Evolutionary conservation across 2,329 filamentous ascomycete species (phyloP).

Genomic region (Colletotrichum liriopes): DNA sequence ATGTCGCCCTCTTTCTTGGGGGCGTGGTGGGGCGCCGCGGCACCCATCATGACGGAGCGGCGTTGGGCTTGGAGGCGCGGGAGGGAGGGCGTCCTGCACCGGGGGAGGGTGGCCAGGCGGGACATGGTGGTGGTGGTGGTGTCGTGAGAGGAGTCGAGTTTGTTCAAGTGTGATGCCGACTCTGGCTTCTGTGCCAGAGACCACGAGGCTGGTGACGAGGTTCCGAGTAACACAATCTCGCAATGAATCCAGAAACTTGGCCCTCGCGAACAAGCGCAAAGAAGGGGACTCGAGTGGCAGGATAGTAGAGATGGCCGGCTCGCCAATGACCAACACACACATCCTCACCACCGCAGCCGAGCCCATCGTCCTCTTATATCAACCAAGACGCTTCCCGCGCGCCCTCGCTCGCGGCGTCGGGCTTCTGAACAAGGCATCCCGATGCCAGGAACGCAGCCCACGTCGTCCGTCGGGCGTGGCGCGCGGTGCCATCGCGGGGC

Average conservation of each 20-base stretch:
- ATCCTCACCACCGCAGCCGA: neutral
- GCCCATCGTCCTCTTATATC: constrained; percentile 3
- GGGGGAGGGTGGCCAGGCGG: neutral
- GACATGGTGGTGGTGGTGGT: constrained; percentile 4
- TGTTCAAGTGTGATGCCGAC: neutral
- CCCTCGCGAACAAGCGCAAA: neutral
- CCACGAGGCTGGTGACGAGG: neutral
- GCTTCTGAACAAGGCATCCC: constrained; percentile 1
- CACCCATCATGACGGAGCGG: constrained; percentile 36
- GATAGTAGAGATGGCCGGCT: neutral
- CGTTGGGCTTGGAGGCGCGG: neutral
- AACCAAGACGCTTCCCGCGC: neutral
- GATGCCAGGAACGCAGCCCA: neutral
- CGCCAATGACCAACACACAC: neutral
- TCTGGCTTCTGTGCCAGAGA: neutral
- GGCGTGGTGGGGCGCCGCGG: neutral
- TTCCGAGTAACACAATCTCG: neutral
- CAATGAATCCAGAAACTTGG: neutral
- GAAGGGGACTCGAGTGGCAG: neutral
- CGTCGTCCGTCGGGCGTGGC: neutral
- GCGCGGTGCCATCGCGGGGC: too few relatives aligned
- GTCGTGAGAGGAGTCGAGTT: neutral
- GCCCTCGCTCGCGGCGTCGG: neutral
- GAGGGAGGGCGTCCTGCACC: neutral
- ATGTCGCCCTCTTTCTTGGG: constrained; percentile 73